Evolutionary conservation across 2,329 filamentous ascomycete genomes (phyloP), one percentile per base, ranked within the genome.

Genomic region (Cercospora janseana): DNA sequence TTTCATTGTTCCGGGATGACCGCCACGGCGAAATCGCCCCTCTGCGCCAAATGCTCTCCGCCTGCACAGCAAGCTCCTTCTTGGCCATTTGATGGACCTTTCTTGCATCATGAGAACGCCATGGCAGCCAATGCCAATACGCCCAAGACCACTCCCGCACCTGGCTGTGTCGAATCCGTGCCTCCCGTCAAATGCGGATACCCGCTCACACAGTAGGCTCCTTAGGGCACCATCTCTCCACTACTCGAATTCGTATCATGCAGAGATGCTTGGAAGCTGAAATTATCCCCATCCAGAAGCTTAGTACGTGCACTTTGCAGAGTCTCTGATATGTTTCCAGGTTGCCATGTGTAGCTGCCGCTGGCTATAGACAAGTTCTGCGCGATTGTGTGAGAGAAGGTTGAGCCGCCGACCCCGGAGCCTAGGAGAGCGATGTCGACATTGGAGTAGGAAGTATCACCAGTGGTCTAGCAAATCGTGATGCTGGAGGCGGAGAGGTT

Each of bases 281-380:
- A 47, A 4, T 28, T 23, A 8, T 26, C 18, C 7, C 32, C 29
- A 6, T 26, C 8, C 12, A 13, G 3, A 28, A 47, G 44, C 31
- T 28, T 34, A 13, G 18, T n/a, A 18, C 24, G 18, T 23, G 44
- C 38, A 32, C 44, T 38, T 32, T 47, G 29, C 44, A 47, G 27
- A 10, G 44, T 32, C 15, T 37, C 18, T 9, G 44, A 47, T 3
- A 47, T 32, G 24, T 47, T 47, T 4, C 31, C 29, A 8, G 44
- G 44, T 12, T 5, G 29, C 44, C 44, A 47, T 21, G 34, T 40
- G 9, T 16, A 47, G 31, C 26, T 40, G 10, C 44, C 32, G 10
- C 27, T 20, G 32, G 29, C 13, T 2, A 47, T 24, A 2, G 44
- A 47, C 8, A 40, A 5, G 16, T 47, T 47, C 15, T 40, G 28